Evolutionary conservation across 805 yeast species (phyloP), one percentile per base, ranked within the genome.

Genomic region (Wickerhamiella vanderwaltii): DNA sequence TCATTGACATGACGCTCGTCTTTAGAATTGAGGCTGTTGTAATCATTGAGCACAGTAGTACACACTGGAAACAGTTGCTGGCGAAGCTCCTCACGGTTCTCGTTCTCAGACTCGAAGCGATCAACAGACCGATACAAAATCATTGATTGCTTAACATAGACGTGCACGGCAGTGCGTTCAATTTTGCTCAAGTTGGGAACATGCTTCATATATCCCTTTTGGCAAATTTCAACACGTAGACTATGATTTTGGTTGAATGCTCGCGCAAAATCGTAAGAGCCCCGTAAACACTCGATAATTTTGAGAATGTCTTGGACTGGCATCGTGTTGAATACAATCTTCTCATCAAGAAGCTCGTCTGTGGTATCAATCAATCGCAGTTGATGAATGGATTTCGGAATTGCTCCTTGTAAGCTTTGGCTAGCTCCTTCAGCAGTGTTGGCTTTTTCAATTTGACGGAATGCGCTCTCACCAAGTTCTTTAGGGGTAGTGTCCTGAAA

Each of bases 151-250:
- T 79, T 77, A 48, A 88, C 76, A 57, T 77, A 81, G 1, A 86
- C 94, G 1, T 94, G 88, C 1, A 94, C 79, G 0, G 95, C 76
- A 26, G 85, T 75, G 0, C 94, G 77, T 60, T 93, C 98, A 61
- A 93, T 98, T 52, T 83, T 82, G 52, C 87, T 65, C 52, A 91
- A 64, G 52, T 91, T 93, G 16, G 99, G 98, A 43, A 88, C 69
- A 55, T 87, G 79, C 54, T 85, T 94, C 62, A 87, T 88, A 30
- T 86, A 78, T 1, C 95, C 95, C 3, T 91, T 83, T 54, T 85
- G 82, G 78, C 93, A 87, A 31, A 91, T 65, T 51, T 91, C 68
- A n/a, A 83, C 79, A 49, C 99, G 68, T 51, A 91, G 66, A 41
- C 85, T 86, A 58, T 81, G 79, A 60, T 91, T 87, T 44, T 79